These are phyloP conservation scores for Tetraselmis striata DNA, from an alignment of 139 green algal genomes.

Conservation along the genomic window DNA sequence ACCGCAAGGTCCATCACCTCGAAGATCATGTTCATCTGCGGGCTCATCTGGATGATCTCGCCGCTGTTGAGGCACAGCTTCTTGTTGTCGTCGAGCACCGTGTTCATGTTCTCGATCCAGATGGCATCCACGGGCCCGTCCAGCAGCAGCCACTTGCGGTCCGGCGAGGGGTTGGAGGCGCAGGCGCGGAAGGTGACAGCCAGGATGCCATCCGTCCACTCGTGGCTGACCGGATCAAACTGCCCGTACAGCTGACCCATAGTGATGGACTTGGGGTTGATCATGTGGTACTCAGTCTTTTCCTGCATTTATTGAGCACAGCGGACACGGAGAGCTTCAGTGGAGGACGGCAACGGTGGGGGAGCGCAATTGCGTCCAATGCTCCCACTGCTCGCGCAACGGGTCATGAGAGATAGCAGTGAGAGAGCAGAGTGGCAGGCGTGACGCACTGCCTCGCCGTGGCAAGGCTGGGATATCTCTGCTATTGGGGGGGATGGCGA, in stretches of 20 bases:
- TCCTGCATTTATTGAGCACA: neutral
- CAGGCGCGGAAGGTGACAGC: constrained; percentile 47
- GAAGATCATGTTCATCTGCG: constrained; percentile 71
- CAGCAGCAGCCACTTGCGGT: constrained; percentile 50
- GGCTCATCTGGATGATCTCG: constrained; percentile 43
- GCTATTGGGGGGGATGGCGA: too few species aligned
- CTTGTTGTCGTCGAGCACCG: constrained; percentile 51
- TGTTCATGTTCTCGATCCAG: constrained; percentile 62
- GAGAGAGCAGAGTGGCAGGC: too few species aligned
- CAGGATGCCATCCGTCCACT: constrained; percentile 67
- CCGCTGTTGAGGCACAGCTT: constrained; percentile 47
- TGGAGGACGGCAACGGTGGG: too few species aligned
- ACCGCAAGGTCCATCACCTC: constrained; percentile 79
- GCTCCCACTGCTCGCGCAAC: too few species aligned
- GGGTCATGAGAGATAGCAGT: too few species aligned
- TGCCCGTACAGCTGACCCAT: constrained; percentile 80
- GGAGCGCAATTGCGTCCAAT: too few species aligned
- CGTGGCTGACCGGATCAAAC: constrained; percentile 39
- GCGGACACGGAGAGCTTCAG: too few species aligned
- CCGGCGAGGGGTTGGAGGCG: constrained; percentile 26
- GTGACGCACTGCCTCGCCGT: too few species aligned
- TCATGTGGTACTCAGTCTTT: constrained; percentile 2
- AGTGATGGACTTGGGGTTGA: constrained; percentile 52
- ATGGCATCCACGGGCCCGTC: constrained; percentile 53
- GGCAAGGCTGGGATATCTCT: too few species aligned